phyloP scores from a whole-genome alignment of 148 eudicot genomes.

The Silene uniflora region DNA sequence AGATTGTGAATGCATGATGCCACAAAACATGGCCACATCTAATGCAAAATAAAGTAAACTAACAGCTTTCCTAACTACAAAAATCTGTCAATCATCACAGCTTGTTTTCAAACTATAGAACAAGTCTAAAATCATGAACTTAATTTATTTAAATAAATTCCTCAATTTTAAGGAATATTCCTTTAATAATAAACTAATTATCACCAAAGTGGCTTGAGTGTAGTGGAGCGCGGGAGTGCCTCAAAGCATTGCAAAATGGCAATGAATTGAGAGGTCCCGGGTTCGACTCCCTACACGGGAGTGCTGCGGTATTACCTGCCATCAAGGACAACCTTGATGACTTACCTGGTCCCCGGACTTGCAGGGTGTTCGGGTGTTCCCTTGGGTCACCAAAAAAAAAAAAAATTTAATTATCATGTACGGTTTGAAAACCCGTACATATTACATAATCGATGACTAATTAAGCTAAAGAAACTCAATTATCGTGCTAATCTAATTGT shows the following conservation, averaged over 20 bases:
- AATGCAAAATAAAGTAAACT: slow-evolving; percentile 10
- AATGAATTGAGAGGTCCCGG: too few species aligned
- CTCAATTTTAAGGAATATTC: background rate
- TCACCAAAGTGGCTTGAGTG: too few species aligned
- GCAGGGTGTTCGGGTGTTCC: too few species aligned
- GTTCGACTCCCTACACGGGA: too few species aligned
- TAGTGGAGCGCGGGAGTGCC: too few species aligned
- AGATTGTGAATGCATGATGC: slow-evolving; percentile 21
- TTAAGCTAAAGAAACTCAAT: background rate
- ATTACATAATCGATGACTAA: background rate
- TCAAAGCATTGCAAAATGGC: too few species aligned
- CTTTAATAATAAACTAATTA: too few species aligned
- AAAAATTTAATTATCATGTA: background rate
- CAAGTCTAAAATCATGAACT: background rate
- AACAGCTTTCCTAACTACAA: slow-evolving; percentile 13
- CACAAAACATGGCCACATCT: slow-evolving; percentile 15
- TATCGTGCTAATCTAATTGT: background rate
- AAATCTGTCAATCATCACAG: slow-evolving; percentile 13
- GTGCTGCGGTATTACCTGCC: too few species aligned
- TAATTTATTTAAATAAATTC: background rate
- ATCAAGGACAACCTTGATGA: too few species aligned
- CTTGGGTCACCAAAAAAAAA: too few species aligned
- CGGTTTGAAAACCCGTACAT: slow-evolving; percentile 11
- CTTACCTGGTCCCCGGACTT: too few species aligned
- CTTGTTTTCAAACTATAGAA: slow-evolving; percentile 12